phyloP scores from a whole-genome alignment of 1,284 basidiomycete species.

The Vanrija sp. region DNA sequence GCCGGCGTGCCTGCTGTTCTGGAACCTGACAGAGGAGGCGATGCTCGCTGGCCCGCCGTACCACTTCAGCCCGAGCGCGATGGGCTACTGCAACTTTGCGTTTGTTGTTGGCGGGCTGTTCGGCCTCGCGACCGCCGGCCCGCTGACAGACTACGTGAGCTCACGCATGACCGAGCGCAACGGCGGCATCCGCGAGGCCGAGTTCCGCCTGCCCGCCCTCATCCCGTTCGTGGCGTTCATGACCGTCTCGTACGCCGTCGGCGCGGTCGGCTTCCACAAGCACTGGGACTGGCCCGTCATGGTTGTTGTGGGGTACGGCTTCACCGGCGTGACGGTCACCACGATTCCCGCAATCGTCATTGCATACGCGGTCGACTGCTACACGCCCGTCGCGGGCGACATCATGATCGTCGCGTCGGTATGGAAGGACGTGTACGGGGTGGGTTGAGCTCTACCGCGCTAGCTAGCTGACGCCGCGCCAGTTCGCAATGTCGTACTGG shows the following conservation, averaged over 20 bases:
- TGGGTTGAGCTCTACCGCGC: too few species aligned
- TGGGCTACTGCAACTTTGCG: conserved; percentile 18
- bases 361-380: conserved; percentile 18
- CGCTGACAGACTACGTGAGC: conserved; percentile 9
- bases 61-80: conserved; percentile 2
- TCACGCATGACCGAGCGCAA: conserved; percentile 11
- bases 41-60: conserved; percentile 4
- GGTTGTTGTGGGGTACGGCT: conserved; percentile 8
- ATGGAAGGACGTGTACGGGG: conserved; percentile 14
- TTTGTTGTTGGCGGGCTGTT: conserved; percentile 15
- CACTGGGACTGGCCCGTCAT: conserved; percentile 10
- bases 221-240: conserved; percentile 10
- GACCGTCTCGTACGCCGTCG: conserved; percentile 4
- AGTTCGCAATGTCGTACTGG: conserved; percentile 15
- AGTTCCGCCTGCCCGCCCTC: conserved; percentile 16
- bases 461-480: too few species aligned
- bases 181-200: conserved; percentile 15
- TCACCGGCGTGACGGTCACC: conserved; percentile 12
- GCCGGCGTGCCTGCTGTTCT: conserved; percentile 13
- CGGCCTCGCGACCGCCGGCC: conserved; percentile 14
- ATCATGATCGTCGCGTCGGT: conserved; percentile 18
- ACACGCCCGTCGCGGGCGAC: conserved; percentile 15
- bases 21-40: conserved; percentile 7
- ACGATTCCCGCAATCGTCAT: conserved; percentile 9
- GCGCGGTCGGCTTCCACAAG: conserved; percentile 7